Evolutionary conservation across 2,329 filamentous ascomycete species (phyloP).

Genomic region (Cercospora sp.): DNA sequence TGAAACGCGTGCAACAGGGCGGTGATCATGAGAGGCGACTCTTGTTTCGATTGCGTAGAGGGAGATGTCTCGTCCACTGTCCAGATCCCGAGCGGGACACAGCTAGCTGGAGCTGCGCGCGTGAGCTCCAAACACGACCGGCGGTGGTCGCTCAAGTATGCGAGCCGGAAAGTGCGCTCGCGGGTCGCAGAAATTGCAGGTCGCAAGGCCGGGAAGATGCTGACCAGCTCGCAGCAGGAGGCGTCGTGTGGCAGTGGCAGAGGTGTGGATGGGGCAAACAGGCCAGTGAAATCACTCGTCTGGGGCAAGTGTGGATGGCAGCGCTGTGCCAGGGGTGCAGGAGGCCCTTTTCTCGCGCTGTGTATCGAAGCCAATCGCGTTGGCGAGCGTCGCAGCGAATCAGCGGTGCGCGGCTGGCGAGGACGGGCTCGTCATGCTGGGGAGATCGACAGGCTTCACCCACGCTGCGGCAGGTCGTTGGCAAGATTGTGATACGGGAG

Average conservation of each 20-base stretch:
- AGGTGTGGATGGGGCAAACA: slow-evolving; percentile 4
- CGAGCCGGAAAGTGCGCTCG: neutral
- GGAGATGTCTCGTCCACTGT: slow-evolving; percentile 5
- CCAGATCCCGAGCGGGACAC: slow-evolving; percentile 1
- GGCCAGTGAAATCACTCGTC: slow-evolving; percentile 8
- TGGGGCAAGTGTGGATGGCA: neutral
- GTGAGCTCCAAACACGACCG: neutral
- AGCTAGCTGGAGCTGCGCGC: slow-evolving; percentile 10
- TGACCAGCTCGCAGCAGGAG: neutral
- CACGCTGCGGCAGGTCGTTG: neutral
- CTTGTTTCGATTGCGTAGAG: slow-evolving; percentile 11
- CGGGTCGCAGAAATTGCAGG: neutral
- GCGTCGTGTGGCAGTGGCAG: slow-evolving; percentile 2
- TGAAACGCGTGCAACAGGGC: slow-evolving; percentile 31
- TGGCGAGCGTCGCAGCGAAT: slow-evolving; percentile 14
- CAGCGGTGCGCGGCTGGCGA: neutral
- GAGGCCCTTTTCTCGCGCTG: slow-evolving; percentile 7
- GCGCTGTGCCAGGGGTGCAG: neutral
- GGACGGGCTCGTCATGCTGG: slow-evolving; percentile 8
- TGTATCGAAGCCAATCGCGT: slow-evolving; percentile 16
- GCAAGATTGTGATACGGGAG: neutral
- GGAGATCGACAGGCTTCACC: slow-evolving; percentile 3
- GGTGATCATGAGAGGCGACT: slow-evolving; percentile 40
- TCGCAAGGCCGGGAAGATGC: neutral
- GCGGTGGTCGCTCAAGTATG: neutral